Conservation (phyloP, 352 stramenopile genomes). For the Pythium folliculosum region DNA sequence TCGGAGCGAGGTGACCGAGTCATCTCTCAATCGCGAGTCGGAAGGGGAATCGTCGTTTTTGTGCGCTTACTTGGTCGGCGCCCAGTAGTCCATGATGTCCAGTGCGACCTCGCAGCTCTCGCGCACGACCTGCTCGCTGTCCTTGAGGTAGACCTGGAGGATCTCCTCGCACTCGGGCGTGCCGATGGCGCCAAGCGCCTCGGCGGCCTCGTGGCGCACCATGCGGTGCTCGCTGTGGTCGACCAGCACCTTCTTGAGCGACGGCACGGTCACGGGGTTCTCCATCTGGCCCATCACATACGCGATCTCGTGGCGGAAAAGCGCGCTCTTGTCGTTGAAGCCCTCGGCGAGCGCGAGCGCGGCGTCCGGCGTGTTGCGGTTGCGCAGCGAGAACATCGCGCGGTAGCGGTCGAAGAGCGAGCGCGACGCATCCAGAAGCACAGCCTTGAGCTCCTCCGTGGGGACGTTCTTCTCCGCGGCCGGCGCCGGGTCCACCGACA, state of each 20-base stretch:
- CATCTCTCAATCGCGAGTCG: too few species aligned
- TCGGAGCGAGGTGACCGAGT: too few species aligned
- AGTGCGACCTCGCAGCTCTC: slow-evolving; percentile 97
- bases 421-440: slow-evolving; percentile 83
- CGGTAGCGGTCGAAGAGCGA: slow-evolving; percentile 94
- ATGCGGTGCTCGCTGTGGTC: slow-evolving; percentile 94
- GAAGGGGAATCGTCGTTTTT: too few species aligned
- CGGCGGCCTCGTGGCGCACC: slow-evolving; percentile 97
- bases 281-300: slow-evolving; percentile 96
- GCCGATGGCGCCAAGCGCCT: slow-evolving; percentile 96
- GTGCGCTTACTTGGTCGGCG: slow-evolving; percentile 40
- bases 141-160: slow-evolving; percentile 70
- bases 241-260: slow-evolving; percentile 89
- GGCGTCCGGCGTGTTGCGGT: slow-evolving; percentile 92
- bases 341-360: slow-evolving; percentile 72
- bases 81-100: slow-evolving; percentile 97
- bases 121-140: slow-evolving; percentile 87
- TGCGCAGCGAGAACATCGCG: slow-evolving; percentile 98
- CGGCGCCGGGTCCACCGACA: slow-evolving; percentile 95
- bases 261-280: slow-evolving; percentile 81
- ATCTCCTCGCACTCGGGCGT: slow-evolving; percentile 91
- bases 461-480: slow-evolving; percentile 72
- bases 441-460: slow-evolving; percentile 77
- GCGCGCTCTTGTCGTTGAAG: slow-evolving; percentile 75
- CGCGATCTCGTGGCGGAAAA: slow-evolving; percentile 92